These are phyloP conservation scores for Geranium brycei DNA, from an alignment of 345 rosid species.

Conservation along the genomic window DNA sequence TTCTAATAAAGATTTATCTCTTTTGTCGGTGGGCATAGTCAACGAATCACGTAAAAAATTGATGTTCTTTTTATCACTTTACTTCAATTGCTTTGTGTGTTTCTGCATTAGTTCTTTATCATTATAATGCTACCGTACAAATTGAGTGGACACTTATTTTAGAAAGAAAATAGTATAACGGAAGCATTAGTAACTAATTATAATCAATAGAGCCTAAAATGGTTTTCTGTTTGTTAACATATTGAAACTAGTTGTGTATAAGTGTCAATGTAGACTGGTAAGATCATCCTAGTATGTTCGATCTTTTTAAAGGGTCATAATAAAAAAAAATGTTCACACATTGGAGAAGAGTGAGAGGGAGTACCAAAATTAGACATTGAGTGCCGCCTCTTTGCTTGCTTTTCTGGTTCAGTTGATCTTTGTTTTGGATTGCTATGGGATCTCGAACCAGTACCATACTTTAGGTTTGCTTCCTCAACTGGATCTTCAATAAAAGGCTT, in stretches of 20 bases:
- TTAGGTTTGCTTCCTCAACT: constrained; percentile 41
- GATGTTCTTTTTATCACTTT: too few species aligned
- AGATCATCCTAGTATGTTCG: not conserved
- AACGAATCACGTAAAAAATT: too few species aligned
- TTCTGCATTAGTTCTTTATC: too few species aligned
- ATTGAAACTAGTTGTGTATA: not conserved
- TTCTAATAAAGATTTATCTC: too few species aligned
- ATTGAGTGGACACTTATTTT: too few species aligned
- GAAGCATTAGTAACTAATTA: too few species aligned
- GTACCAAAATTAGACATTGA: constrained; percentile 65
- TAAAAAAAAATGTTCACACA: not conserved
- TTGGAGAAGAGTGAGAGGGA: constrained; percentile 13
- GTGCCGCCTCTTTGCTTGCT: constrained; percentile 47
- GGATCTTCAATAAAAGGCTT: constrained; percentile 36
- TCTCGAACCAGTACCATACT: constrained; percentile 36
- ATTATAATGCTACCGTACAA: too few species aligned
- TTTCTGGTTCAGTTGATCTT: constrained; percentile 38
- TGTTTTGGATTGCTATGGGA: constrained; percentile 91
- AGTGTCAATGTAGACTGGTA: not conserved
- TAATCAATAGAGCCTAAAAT: too few species aligned
- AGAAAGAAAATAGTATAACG: too few species aligned
- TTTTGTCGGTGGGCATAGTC: too few species aligned
- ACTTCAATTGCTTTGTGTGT: too few species aligned
- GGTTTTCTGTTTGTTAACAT: too few species aligned
- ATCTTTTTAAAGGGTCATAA: not conserved